phyloP scores from a whole-genome alignment of 306 rosid species.

The Echinosophora koreensis region DNA sequence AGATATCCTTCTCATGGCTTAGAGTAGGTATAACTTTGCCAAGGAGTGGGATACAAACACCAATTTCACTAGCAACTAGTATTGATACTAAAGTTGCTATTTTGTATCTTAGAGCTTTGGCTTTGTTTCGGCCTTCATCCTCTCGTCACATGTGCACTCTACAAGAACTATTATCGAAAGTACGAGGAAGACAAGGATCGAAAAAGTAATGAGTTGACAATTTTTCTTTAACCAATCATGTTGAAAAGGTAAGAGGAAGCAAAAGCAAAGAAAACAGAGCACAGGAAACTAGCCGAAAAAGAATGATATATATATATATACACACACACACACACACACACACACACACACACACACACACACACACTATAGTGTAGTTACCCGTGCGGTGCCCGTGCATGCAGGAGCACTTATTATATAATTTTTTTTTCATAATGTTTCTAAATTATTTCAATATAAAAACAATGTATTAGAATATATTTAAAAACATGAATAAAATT shows the following conservation, averaged over 20 bases:
- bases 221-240: conserved; percentile 5
- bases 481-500: too few relatives aligned
- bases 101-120: conserved; percentile 56
- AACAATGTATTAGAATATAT: too few relatives aligned
- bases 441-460: too few relatives aligned
- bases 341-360: too few relatives aligned
- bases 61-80: conserved; percentile 60
- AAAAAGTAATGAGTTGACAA: background rate
- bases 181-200: background rate
- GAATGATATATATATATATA: too few relatives aligned
- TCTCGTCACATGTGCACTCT: conserved; percentile 46
- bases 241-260: too few relatives aligned
- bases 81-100: conserved; percentile 63
- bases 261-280: background rate
- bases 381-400: too few relatives aligned
- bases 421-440: too few relatives aligned
- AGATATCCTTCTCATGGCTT: conserved; percentile 62
- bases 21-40: conserved; percentile 65
- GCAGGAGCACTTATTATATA: too few relatives aligned
- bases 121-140: conserved; percentile 19
- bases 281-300: background rate
- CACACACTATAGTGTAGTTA: too few relatives aligned
- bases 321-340: too few relatives aligned
- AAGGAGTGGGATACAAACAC: conserved; percentile 66
- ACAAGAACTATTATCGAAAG: conserved; percentile 28